Conservation (phyloP, 1,284 basidiomycete genomes). For the Pascua guehoae region DNA sequence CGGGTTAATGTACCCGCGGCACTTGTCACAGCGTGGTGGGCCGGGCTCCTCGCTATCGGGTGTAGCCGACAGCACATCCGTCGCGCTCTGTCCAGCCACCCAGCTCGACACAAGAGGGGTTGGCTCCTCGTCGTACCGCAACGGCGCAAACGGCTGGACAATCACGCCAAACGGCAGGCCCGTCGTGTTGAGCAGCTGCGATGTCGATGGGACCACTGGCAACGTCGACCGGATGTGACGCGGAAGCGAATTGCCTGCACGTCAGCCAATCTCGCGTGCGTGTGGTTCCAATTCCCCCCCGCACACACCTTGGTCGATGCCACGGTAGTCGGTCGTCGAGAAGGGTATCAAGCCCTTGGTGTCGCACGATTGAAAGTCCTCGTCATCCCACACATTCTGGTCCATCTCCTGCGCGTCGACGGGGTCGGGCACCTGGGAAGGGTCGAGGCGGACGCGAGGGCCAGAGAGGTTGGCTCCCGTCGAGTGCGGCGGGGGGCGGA, state of each 20-base stretch:
- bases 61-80: conserved; percentile 72
- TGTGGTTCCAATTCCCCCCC: background rate
- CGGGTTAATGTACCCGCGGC: conserved; percentile 90
- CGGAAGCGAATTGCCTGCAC: conserved; percentile 64
- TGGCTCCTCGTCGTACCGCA: conserved; percentile 72
- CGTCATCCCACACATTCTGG: conserved; percentile 74
- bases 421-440: conserved; percentile 86
- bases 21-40: conserved; percentile 80
- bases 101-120: conserved; percentile 67
- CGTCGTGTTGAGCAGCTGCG: conserved; percentile 75
- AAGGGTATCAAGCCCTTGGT: conserved; percentile 73
- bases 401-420: conserved; percentile 79
- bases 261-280: conserved; percentile 6
- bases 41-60: conserved; percentile 55
- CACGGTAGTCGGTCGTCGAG: conserved; percentile 79
- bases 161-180: conserved; percentile 79
- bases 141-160: conserved; percentile 86
- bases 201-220: conserved; percentile 71
- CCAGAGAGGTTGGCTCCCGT: conserved; percentile 67
- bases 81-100: conserved; percentile 38
- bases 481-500: conserved; percentile 76
- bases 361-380: conserved; percentile 70
- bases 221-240: conserved; percentile 64
- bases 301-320: conserved; percentile 82
- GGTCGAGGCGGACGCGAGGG: conserved; percentile 75